phyloP scores from a whole-genome alignment of 2,329 filamentous ascomycete genomes.

The Huntiella decipiens region DNA sequence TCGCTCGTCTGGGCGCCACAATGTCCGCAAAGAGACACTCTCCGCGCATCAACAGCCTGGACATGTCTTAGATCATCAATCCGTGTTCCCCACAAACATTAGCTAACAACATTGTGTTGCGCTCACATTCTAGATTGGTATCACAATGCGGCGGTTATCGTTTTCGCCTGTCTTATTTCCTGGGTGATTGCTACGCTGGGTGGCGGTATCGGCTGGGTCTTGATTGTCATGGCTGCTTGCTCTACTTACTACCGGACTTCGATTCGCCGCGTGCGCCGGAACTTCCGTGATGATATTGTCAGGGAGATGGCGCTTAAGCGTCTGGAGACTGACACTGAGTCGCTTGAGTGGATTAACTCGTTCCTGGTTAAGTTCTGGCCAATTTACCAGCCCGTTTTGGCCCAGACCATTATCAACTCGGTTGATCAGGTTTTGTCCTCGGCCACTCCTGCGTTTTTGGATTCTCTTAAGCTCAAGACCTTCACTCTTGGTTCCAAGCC shows the following conservation, averaged over 20 bases:
- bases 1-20: too few species aligned
- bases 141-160: conserved; percentile 84
- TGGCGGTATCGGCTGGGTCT: conserved; percentile 80
- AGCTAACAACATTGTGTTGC: conserved; percentile 8
- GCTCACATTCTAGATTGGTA: conserved; percentile 58
- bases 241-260: conserved; percentile 95
- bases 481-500: conserved; percentile 92
- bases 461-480: conserved; percentile 81
- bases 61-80: too few species aligned
- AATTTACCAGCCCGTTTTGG: conserved; percentile 88
- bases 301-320: conserved; percentile 74
- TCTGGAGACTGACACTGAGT: conserved; percentile 79
- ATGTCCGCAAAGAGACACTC: too few species aligned
- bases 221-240: conserved; percentile 81
- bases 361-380: conserved; percentile 99
- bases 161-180: conserved; percentile 76
- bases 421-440: conserved; percentile 93
- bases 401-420: conserved; percentile 76
- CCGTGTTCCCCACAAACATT: background rate
- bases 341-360: conserved; percentile 96
- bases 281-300: conserved; percentile 85
- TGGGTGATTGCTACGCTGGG: conserved; percentile 83
- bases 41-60: too few species aligned
- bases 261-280: conserved; percentile 76
- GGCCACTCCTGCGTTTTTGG: conserved; percentile 76